Evolutionary conservation across 371 early-diverging fungal genomes (phyloP).

Genomic region (Batkoa obscura): DNA sequence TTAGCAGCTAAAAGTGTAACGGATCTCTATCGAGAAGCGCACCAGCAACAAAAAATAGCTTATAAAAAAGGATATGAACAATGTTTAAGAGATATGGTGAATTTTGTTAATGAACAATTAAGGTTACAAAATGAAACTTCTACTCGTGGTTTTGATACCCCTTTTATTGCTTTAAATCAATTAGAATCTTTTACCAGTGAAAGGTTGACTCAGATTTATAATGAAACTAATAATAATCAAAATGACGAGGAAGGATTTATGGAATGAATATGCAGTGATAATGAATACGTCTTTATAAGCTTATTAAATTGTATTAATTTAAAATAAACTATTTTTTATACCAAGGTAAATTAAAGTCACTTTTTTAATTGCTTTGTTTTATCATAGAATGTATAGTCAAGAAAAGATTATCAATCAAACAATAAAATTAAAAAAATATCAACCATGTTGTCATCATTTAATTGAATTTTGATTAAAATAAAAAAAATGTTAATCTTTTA

Average conservation of each 20-base stretch:
- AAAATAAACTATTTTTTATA: too few species aligned
- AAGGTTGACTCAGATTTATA: not conserved
- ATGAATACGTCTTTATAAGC: too few species aligned
- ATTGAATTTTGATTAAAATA: too few species aligned
- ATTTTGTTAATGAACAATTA: slow-evolving; percentile 28
- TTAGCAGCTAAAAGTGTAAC: slow-evolving; percentile 48
- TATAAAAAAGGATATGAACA: slow-evolving; percentile 51
- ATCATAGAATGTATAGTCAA: too few species aligned
- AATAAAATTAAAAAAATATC: too few species aligned
- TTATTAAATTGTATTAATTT: too few species aligned
- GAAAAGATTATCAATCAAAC: too few species aligned
- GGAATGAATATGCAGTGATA: too few species aligned
- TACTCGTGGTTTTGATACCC: not conserved
- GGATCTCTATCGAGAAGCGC: slow-evolving; percentile 45
- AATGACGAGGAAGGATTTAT: not conserved
- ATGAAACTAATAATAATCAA: not conserved
- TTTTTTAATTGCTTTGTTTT: too few species aligned
- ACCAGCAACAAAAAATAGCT: slow-evolving; percentile 33
- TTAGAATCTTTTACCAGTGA: not conserved
- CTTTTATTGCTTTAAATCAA: not conserved
- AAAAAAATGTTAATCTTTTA: too few species aligned
- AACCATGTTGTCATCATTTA: too few species aligned
- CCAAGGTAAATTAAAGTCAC: too few species aligned
- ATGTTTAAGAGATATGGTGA: slow-evolving; percentile 43
- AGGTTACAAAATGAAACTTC: slow-evolving; percentile 9